A percentile compares a stretch with the other conserved stretches of the same genome.
phyloP scores from a whole-genome alignment of 768 basidiomycete genomes.

The Filobasidium wieringae region DNA sequence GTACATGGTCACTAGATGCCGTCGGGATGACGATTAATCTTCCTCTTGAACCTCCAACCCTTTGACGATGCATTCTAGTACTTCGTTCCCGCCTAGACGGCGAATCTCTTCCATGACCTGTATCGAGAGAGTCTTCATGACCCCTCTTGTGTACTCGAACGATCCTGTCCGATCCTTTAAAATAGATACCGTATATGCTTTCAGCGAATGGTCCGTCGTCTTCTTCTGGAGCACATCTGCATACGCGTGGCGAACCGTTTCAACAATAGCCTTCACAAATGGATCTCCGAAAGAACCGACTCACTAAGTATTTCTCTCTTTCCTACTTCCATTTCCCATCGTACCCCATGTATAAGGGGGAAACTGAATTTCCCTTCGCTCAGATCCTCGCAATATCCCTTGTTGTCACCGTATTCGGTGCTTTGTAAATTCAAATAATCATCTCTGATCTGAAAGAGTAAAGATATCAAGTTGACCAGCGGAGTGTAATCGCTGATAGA shows the following conservation, averaged over 20 bases:
- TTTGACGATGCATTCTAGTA: conserved; percentile 41
- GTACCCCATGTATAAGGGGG: conserved; percentile 80
- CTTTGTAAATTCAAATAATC: conserved; percentile 93
- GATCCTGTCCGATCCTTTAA: conserved; percentile 64
- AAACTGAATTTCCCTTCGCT: conserved; percentile 98
- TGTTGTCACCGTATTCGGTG: conserved; percentile 62
- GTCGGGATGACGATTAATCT: no score
- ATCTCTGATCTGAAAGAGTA: conserved; percentile 95
- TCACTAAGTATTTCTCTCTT: conserved; percentile 74
- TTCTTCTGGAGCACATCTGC: conserved; percentile 81
- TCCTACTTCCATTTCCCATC: conserved; percentile 49
- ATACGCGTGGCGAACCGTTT: neutral
- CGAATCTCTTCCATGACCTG: conserved; percentile 60
- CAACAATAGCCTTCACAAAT: neutral
- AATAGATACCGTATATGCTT: conserved; percentile 66
- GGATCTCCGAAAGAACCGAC: conserved; percentile 26
- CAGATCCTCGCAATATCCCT: conserved; percentile 76
- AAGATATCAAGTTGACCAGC: conserved; percentile 81
- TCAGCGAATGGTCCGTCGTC: conserved; percentile 67
- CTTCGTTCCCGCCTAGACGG: conserved; percentile 63
- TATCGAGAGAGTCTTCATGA: conserved; percentile 54
- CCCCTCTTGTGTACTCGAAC: conserved; percentile 71
- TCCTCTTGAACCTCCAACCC: no score
- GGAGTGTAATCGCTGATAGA: conserved; percentile 82
- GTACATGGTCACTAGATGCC: no score